These are phyloP conservation scores for Anthracocystis panici-leucophaei DNA, from an alignment of 1,284 basidiomycete genomes.

Conservation along the genomic window DNA sequence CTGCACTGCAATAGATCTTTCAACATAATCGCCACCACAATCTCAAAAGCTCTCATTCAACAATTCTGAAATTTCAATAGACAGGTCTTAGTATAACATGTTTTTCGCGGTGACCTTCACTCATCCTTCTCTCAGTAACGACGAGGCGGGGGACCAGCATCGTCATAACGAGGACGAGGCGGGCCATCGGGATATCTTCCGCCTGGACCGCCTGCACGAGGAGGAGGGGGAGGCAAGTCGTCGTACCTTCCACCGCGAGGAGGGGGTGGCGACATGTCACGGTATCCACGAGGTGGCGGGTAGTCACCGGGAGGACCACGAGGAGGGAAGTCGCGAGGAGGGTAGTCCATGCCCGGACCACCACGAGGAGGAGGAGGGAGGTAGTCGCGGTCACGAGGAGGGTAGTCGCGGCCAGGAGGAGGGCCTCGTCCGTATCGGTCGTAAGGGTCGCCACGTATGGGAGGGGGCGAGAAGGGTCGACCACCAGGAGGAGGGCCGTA, in stretches of 20 bases:
- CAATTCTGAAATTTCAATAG: neutral
- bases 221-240: slow-evolving; percentile 56
- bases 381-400: slow-evolving; percentile 49
- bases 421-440: slow-evolving; percentile 48
- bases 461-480: slow-evolving; percentile 48
- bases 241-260: slow-evolving; percentile 51
- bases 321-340: slow-evolving; percentile 52
- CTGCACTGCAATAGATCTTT: slow-evolving; percentile 20
- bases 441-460: slow-evolving; percentile 52
- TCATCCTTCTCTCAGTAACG: slow-evolving; percentile 21
- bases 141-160: slow-evolving; percentile 45
- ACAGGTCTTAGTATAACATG: slow-evolving; percentile 23
- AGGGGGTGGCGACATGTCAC: slow-evolving; percentile 52
- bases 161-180: slow-evolving; percentile 47
- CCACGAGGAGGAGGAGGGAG: slow-evolving; percentile 44
- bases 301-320: slow-evolving; percentile 57
- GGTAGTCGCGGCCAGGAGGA: slow-evolving; percentile 53
- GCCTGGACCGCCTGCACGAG: slow-evolving; percentile 37
- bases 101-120: neutral
- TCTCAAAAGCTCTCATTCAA: neutral
- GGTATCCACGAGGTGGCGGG: slow-evolving; percentile 56
- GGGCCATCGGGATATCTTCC: slow-evolving; percentile 40
- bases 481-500: slow-evolving; percentile 63
- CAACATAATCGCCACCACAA: slow-evolving; percentile 12
- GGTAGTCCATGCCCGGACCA: slow-evolving; percentile 55